These are phyloP conservation scores for Aspergillus piperis DNA, from an alignment of 2,329 filamentous ascomycete species.

Conservation along the genomic window DNA sequence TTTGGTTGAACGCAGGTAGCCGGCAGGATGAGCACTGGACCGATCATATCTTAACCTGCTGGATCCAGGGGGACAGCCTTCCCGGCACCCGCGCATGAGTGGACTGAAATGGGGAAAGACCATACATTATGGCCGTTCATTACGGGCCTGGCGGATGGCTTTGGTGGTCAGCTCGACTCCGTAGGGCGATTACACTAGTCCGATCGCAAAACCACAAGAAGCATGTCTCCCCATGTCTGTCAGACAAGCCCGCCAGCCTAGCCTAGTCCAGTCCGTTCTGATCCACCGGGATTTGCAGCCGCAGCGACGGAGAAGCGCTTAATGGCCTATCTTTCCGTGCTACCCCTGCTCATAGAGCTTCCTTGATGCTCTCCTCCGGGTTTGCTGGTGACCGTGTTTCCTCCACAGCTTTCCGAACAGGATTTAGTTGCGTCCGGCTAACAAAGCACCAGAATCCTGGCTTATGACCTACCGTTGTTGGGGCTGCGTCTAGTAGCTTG, in stretches of 20 bases:
- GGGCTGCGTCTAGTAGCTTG: conserved; percentile 10
- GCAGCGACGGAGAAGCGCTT: conserved; percentile 22
- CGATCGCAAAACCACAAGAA: conserved; percentile 12
- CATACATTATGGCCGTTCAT: not conserved
- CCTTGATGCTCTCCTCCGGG: not conserved
- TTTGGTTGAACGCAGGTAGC: conserved; percentile 18
- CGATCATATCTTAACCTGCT: not conserved
- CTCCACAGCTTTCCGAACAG: conserved; percentile 9
- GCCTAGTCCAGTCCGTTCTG: conserved; percentile 12
- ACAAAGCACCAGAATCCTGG: conserved; percentile 11
- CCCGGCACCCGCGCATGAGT: not conserved
- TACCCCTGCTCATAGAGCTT: conserved; percentile 1
- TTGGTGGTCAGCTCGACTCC: conserved; percentile 17
- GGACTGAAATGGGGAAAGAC: not conserved
- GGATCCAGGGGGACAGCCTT: not conserved
- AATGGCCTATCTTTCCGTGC: conserved; percentile 14
- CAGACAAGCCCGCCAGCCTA: conserved; percentile 12
- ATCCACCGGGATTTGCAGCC: conserved; percentile 21
- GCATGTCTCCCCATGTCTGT: conserved; percentile 13
- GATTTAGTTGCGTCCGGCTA: conserved; percentile 8
- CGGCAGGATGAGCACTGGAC: conserved; percentile 14
- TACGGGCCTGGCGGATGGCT: not conserved
- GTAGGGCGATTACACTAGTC: not conserved
- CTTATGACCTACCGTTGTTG: conserved; percentile 11
- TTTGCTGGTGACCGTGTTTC: not conserved